Conservation (phyloP, 2,329 filamentous ascomycete genomes). For the Penicillium vulpinum region DNA sequence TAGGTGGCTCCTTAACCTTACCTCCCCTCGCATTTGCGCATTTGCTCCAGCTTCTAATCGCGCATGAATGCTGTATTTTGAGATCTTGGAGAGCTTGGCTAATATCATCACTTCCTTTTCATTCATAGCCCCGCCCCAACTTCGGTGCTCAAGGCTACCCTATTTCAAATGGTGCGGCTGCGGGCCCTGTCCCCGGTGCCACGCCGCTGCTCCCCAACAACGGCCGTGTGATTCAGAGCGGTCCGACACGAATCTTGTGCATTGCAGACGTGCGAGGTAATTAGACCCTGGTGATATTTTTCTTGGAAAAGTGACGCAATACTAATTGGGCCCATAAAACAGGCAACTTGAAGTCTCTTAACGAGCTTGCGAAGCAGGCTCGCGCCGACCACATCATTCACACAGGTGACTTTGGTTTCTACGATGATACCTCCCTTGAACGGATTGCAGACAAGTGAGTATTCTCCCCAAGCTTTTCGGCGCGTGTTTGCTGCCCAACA, state of each 20-base stretch:
- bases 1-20: slow-evolving; percentile 34
- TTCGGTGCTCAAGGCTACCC: slow-evolving; percentile 47
- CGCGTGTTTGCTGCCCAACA: slow-evolving; percentile 14
- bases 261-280: slow-evolving; percentile 55
- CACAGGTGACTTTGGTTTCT: slow-evolving; percentile 98
- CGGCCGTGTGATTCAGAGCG: slow-evolving; percentile 51
- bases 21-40: slow-evolving; percentile 18
- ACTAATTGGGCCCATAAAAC: slow-evolving; percentile 21
- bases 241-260: slow-evolving; percentile 49
- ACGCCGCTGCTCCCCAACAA: slow-evolving; percentile 53
- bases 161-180: slow-evolving; percentile 49
- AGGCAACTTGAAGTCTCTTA: slow-evolving; percentile 95
- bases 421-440: slow-evolving; percentile 92
- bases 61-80: slow-evolving; percentile 2
- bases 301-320: background rate
- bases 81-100: slow-evolving; percentile 16
- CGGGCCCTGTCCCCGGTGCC: slow-evolving; percentile 47
- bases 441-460: slow-evolving; percentile 96
- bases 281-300: background rate
- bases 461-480: background rate
- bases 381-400: slow-evolving; percentile 97
- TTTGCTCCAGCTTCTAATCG: slow-evolving; percentile 18
- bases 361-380: slow-evolving; percentile 92
- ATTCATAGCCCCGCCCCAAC: slow-evolving; percentile 44
- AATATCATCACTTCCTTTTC: slow-evolving; percentile 15